phyloP scores from a whole-genome alignment of 2,329 filamentous ascomycete genomes.

The Rasamsonia emersonii region DNA sequence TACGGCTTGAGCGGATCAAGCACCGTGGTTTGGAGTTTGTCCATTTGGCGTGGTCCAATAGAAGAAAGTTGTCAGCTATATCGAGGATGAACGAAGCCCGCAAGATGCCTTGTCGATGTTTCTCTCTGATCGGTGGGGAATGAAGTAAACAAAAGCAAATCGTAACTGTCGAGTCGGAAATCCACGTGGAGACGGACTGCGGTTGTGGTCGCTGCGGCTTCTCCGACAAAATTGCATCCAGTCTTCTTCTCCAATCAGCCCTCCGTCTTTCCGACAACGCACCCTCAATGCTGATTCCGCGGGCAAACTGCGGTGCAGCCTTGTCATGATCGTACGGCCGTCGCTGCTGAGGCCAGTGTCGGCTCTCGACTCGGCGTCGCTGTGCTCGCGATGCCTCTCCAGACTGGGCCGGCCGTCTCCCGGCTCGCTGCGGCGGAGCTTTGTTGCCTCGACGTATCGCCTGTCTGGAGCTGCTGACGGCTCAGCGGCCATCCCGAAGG shows the following conservation, averaged over 20 bases:
- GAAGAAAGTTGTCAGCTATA: too few relatives aligned
- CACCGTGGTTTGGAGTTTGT: constrained; percentile 31
- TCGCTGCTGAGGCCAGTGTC: constrained; percentile 24
- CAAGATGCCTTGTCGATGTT: too few relatives aligned
- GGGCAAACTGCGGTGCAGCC: constrained; percentile 11
- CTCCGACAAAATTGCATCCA: too few relatives aligned
- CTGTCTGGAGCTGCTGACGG: constrained; percentile 21
- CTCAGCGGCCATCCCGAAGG: constrained; percentile 15
- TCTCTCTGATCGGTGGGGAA: too few relatives aligned
- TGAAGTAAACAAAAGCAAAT: too few relatives aligned
- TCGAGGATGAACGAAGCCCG: too few relatives aligned
- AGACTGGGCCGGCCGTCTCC: constrained; percentile 12
- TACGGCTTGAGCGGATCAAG: constrained; percentile 36
- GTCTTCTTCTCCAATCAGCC: too few relatives aligned
- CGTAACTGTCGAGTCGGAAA: too few relatives aligned
- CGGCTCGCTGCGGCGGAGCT: constrained; percentile 19
- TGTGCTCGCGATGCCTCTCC: constrained; percentile 28
- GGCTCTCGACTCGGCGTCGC: constrained; percentile 19
- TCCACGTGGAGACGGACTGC: too few relatives aligned
- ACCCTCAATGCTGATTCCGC: constrained; percentile 13
- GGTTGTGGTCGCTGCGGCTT: too few relatives aligned
- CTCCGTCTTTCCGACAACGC: not conserved
- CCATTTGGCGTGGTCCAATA: too few relatives aligned
- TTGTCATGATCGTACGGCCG: constrained; percentile 28
- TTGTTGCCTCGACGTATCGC: constrained; percentile 22